Evolutionary conservation across 2,329 filamentous ascomycete species (phyloP), one percentile per base, ranked within the genome.

Genomic region (Thelonectria blattea): DNA sequence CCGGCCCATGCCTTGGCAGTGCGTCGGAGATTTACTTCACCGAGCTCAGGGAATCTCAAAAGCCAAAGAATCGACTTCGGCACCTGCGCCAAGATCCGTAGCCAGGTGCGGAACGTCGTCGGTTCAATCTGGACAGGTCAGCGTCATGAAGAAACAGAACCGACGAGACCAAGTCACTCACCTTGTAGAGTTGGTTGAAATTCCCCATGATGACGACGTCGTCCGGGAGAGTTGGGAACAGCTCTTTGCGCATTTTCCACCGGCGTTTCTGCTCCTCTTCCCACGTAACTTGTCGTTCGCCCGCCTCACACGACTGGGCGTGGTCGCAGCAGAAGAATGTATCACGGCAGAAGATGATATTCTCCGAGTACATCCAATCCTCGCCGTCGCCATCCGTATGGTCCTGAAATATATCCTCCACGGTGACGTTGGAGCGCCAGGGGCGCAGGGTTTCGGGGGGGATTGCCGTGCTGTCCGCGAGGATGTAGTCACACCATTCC

Each of bases 291-390:
- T 81, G 81, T 45, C 81, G 83, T 63, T 92, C 91, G 60, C 84
- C 79, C 0, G 85, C 82, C 69, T 94, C 91, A 17, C 92, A 92
- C 57, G 93, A 97, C 75, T 98, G 93, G 50, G 91, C 87, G 75
- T 99, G 95, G 67, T 99, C 95, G 72, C 95, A 98, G 74, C 95
- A 99, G 80, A 99, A 99, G 78, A 99, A 99, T 0, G 93, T 97
- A 70, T 97, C 91, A 8, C 90, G 87, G 55, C 92, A 96, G 75
- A 93, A 99, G 54, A 99, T 91, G 64, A 99, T 91, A 73, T 97
- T 99, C 76, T 99, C 95, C 2, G 91, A 92, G 73, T 99, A 99
- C 37, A 99, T 87, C 95, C 95, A 99, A 61, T 91, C 85, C 32
- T 92, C 90, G 1, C 83, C 80, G 2, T 90, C 86, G 50, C 86